These are phyloP conservation scores for Talaromyces wortmannii DNA, from an alignment of 495 filamentous ascomycete genomes.

Conservation along the genomic window DNA sequence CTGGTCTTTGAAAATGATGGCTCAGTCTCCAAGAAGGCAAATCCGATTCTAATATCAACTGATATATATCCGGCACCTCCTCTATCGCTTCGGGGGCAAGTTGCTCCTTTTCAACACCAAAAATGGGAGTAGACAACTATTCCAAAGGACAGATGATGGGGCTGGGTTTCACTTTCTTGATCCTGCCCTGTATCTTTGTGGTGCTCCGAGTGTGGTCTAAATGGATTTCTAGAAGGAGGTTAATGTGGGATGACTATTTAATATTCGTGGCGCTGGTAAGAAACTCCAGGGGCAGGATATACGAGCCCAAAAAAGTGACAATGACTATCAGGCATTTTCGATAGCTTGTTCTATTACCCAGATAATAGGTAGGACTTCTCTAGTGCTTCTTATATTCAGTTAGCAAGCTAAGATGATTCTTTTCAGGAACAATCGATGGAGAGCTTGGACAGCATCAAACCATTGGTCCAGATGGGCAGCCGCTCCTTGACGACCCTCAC, in stretches of 20 bases:
- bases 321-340: not conserved
- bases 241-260: slow-evolving; percentile 6
- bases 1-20: too few relatives aligned
- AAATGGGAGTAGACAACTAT: not conserved
- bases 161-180: slow-evolving; percentile 1
- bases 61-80: too few relatives aligned
- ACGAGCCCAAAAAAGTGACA: not conserved
- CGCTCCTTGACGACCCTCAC: slow-evolving; percentile 15
- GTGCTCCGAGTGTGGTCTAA: slow-evolving; percentile 3
- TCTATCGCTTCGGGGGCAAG: not conserved
- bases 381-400: too few relatives aligned
- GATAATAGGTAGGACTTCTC: not conserved
- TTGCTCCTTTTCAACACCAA: not conserved
- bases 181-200: slow-evolving; percentile 1
- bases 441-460: slow-evolving; percentile 19
- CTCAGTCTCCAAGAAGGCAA: too few relatives aligned
- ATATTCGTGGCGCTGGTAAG: slow-evolving; percentile 9
- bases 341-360: slow-evolving; percentile 2
- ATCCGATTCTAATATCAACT: too few relatives aligned
- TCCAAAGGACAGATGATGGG: slow-evolving; percentile 1
- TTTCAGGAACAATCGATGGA: slow-evolving; percentile 11
- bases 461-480: slow-evolving; percentile 9
- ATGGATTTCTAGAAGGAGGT: not conserved
- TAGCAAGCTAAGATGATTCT: too few relatives aligned
- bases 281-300: not conserved